These are phyloP conservation scores for Hanseniaspora singularis DNA, from an alignment of 805 yeast species.

Conservation along the genomic window DNA sequence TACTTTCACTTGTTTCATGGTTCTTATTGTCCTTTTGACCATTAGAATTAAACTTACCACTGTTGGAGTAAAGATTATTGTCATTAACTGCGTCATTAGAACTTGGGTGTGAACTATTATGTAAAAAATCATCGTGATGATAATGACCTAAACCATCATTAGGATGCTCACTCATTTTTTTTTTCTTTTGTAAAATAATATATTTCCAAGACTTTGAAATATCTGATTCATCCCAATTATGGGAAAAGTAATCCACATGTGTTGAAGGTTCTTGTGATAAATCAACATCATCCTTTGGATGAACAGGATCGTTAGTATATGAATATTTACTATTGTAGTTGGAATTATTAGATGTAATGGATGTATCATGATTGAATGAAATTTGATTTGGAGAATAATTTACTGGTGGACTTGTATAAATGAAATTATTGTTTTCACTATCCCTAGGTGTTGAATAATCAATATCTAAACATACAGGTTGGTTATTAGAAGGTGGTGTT, in stretches of 20 bases:
- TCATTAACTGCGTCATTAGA: conserved; percentile 6
- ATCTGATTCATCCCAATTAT: conserved; percentile 90
- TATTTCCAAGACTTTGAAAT: conserved; percentile 94
- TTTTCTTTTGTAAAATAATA: conserved; percentile 63
- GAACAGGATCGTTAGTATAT: conserved; percentile 17
- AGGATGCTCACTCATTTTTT: conserved; percentile 17
- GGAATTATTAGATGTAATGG: conserved; percentile 17
- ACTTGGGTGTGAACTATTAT: conserved; percentile 7
- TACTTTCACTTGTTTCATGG: not conserved
- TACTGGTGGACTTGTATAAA: conserved; percentile 4
- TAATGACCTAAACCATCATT: conserved; percentile 3
- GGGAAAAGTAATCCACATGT: conserved; percentile 91
- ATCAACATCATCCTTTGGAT: conserved; percentile 77
- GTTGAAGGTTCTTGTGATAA: conserved; percentile 67
- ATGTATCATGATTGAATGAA: not conserved
- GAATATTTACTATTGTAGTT: conserved; percentile 17
- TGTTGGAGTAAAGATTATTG: not conserved
- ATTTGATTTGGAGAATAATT: conserved; percentile 8
- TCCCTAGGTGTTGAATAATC: no score
- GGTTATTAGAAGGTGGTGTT: conserved; percentile 7
- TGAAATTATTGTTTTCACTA: no score
- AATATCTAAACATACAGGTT: no score
- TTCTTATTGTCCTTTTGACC: not conserved
- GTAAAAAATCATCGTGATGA: conserved; percentile 13
- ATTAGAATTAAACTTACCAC: not conserved